Base-by-base conservation (phyloP, 805 yeast species). In the Yarrowia sp. region DNA sequence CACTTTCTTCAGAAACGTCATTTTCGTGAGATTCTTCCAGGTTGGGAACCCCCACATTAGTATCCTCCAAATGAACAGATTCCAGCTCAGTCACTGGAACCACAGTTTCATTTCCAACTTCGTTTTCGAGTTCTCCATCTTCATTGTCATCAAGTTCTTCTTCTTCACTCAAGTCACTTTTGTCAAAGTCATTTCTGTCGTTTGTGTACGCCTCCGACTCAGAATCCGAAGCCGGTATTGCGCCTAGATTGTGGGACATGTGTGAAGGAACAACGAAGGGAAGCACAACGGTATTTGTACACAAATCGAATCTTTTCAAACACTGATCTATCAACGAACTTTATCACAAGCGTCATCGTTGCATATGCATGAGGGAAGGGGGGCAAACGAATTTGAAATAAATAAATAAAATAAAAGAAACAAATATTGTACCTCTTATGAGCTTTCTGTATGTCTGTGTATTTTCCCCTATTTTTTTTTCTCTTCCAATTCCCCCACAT, bases 171-270 rank as follows among this genome's bases (percentile, higher is more conserved):
- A 26, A 5, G 7, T 26, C 32, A 26, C 32, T 26, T 5, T 5
- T 26, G 4, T 26, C 32, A 26, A 26, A 26, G 7, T 26, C 32
- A 26, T 3, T 26, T 26, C 7, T 26, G 11, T 38, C 40, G 8
- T 11, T 5, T 38, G 40, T 35, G 32, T 10, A 42, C 49, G 8
- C 32, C 42, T 59, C 65, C 7, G 42, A 35, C 32, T 59, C 65
- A 3, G 50, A 43, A 16, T 59, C 65, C 11, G 65, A 59, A 43
- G 65, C 65, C 1, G 65, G 65, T 43, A 59, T 59, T 26, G 65
- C 65, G 12, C 65, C 65, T 43, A 59, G 19, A 45, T 52, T 42
- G 49, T 56, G 42, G 49, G 65, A 43, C 65, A 59, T 59, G 42
- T 26, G 48, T 38, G 36, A 16, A 16, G 3, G 16, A 14, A 12